A percentile compares a stretch with the other conserved stretches of the same genome.
Conservation (phyloP, 768 basidiomycete genomes). For the Tulasnella sp. region DNA sequence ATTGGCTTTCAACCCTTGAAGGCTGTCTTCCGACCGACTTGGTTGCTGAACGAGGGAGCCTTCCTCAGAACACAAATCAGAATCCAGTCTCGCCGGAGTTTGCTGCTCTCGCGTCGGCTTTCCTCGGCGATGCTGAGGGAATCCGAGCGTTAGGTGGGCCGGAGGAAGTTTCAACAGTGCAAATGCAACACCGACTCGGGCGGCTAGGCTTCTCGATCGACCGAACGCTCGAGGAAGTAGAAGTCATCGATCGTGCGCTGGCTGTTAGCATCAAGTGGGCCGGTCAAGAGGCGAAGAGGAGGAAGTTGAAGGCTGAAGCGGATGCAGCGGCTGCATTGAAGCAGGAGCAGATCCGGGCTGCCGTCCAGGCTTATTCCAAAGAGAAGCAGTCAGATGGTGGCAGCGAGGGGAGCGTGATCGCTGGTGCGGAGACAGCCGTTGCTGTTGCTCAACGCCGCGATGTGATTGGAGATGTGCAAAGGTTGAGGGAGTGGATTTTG, state of each 20-base stretch:
- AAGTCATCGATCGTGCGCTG: not conserved
- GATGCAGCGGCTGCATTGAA: not conserved
- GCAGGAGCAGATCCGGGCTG: not conserved
- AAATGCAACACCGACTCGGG: conserved; percentile 7
- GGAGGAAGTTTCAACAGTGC: conserved; percentile 13
- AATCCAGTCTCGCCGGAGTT: not conserved
- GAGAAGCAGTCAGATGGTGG: not conserved
- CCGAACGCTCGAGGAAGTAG: not conserved
- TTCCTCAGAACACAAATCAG: not conserved
- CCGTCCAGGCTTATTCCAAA: not conserved
- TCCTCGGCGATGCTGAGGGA: not conserved
- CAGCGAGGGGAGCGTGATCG: not conserved
- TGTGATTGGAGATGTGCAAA: not conserved
- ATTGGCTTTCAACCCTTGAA: not conserved
- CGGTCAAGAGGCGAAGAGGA: not conserved
- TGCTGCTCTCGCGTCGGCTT: not conserved
- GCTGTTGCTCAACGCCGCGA: not conserved
- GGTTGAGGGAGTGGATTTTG: not conserved
- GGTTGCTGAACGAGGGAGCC: not conserved
- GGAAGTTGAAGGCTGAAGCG: not conserved
- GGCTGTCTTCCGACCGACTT: not conserved
- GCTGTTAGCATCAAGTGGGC: conserved; percentile 9
- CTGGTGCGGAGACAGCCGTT: not conserved
- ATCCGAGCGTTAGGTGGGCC: not conserved
- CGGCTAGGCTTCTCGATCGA: not conserved